phyloP scores from a whole-genome alignment of 2,329 filamentous ascomycete species.

The Colletotrichum tofieldiae region DNA sequence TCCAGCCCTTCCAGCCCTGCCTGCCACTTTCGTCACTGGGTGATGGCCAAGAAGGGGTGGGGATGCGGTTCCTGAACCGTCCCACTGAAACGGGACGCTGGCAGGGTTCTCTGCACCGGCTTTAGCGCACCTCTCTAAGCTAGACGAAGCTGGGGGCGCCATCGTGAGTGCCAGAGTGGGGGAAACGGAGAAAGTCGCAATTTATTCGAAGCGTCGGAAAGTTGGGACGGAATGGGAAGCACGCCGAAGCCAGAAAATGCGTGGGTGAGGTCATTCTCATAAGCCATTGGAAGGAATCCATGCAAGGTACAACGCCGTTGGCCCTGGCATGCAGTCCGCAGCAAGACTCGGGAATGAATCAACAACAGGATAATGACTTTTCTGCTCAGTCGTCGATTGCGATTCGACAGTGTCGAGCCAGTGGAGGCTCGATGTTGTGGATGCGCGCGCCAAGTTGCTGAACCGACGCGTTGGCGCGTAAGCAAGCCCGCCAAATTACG shows the following conservation, averaged over 20 bases:
- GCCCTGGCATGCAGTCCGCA: not conserved
- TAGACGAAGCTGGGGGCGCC: slow-evolving; percentile 15
- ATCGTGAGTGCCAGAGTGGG: slow-evolving; percentile 18
- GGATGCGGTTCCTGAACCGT: slow-evolving; percentile 38
- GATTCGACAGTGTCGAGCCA: not conserved
- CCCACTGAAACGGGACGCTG: slow-evolving; percentile 38
- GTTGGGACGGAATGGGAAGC: slow-evolving; percentile 33
- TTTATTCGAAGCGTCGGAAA: slow-evolving; percentile 43
- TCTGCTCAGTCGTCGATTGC: not conserved
- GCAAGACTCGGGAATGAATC: slow-evolving; percentile 2
- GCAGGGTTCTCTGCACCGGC: slow-evolving; percentile 27
- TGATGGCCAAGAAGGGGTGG: slow-evolving; percentile 14
- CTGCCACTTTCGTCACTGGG: slow-evolving; percentile 22
- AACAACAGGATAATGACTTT: not conserved
- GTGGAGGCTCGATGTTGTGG: slow-evolving; percentile 15
- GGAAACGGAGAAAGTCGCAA: slow-evolving; percentile 34
- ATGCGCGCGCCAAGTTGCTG: slow-evolving; percentile 35
- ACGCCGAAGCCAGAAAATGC: not conserved
- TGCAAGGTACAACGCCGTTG: slow-evolving; percentile 28
- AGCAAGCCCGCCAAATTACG: slow-evolving; percentile 22
- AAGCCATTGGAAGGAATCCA: slow-evolving; percentile 21
- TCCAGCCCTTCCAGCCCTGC: slow-evolving; percentile 14
- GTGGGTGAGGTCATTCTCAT: slow-evolving; percentile 34
- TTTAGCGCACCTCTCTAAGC: slow-evolving; percentile 22
- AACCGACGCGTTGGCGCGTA: slow-evolving; percentile 35